These are phyloP conservation scores for Helotiales sp. DNA, from an alignment of 2,329 filamentous ascomycete species.

Conservation along the genomic window DNA sequence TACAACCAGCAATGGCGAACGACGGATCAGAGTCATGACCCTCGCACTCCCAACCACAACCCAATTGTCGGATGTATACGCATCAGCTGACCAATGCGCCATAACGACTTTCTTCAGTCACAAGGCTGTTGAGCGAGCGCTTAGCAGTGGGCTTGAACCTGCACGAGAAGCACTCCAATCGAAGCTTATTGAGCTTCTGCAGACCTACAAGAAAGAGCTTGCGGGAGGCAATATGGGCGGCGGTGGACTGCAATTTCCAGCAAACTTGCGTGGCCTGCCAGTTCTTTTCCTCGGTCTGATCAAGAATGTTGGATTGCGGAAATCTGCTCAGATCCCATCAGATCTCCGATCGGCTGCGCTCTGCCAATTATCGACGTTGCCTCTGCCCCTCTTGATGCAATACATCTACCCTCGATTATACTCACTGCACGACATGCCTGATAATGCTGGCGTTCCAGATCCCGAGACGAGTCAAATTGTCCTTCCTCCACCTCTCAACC, in stretches of 20 bases:
- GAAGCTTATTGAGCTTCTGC: slow-evolving; percentile 88
- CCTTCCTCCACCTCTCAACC: slow-evolving; percentile 79
- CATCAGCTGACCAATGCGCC: slow-evolving; percentile 90
- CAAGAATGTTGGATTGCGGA: slow-evolving; percentile 92
- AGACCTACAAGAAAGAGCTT: slow-evolving; percentile 96
- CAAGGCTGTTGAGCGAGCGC: slow-evolving; percentile 89
- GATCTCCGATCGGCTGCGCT: slow-evolving; percentile 92
- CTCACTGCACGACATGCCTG: slow-evolving; percentile 93
- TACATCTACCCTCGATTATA: slow-evolving; percentile 88
- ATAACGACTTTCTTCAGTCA: slow-evolving; percentile 95
- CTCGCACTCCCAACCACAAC: slow-evolving; percentile 90
- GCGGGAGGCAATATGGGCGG: slow-evolving; percentile 94
- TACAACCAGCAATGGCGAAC: slow-evolving; percentile 96
- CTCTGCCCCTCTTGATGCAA: slow-evolving; percentile 84
- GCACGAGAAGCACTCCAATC: slow-evolving; percentile 87
- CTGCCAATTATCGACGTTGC: slow-evolving; percentile 90
- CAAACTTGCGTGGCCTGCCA: slow-evolving; percentile 85
- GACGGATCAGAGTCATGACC: slow-evolving; percentile 92
- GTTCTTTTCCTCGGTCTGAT: slow-evolving; percentile 91
- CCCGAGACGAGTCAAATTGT: slow-evolving; percentile 84
- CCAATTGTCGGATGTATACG: slow-evolving; percentile 86
- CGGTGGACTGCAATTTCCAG: slow-evolving; percentile 88
- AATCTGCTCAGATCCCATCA: slow-evolving; percentile 89
- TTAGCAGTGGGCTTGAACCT: slow-evolving; percentile 84
- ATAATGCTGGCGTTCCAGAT: slow-evolving; percentile 84